These are phyloP conservation scores for Boeremia lycopersici DNA, from an alignment of 2,329 filamentous ascomycete species.

Conservation along the genomic window DNA sequence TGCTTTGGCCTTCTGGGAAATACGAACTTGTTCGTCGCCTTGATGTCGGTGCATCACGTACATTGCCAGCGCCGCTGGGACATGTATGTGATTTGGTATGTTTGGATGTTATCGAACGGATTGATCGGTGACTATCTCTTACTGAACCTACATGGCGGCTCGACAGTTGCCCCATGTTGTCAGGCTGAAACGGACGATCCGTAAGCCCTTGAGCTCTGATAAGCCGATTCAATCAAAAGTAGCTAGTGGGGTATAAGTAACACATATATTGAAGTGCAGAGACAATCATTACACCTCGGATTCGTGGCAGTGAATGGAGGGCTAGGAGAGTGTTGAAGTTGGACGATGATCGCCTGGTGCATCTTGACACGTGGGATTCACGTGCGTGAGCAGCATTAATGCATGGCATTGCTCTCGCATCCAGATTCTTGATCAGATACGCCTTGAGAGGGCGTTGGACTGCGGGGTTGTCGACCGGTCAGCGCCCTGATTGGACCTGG, in stretches of 20 bases:
- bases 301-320: background rate
- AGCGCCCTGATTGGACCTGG: constrained; percentile 4
- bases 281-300: too few species aligned
- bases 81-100: background rate
- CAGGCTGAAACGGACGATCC: background rate
- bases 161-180: constrained; percentile 1
- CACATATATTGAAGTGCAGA: background rate
- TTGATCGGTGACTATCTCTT: background rate
- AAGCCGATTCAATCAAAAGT: background rate
- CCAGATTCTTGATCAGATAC: background rate
- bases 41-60: too few species aligned
- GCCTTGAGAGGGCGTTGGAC: background rate
- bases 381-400: background rate
- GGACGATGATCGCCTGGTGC: constrained; percentile 1
- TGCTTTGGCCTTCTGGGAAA: too few species aligned
- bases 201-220: background rate
- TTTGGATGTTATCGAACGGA: background rate
- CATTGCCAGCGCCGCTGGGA: background rate
- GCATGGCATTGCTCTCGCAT: background rate
- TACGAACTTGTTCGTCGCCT: background rate
- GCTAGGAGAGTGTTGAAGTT: background rate
- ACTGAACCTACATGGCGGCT: background rate
- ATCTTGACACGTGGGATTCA: background rate
- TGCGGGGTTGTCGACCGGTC: constrained; percentile 2
- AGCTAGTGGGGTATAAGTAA: background rate